Percentiles rank a stretch among this genome's conserved stretches.
Conservation (phyloP, 352 stramenopile genomes). For the Globisporangium heterothallicum region DNA sequence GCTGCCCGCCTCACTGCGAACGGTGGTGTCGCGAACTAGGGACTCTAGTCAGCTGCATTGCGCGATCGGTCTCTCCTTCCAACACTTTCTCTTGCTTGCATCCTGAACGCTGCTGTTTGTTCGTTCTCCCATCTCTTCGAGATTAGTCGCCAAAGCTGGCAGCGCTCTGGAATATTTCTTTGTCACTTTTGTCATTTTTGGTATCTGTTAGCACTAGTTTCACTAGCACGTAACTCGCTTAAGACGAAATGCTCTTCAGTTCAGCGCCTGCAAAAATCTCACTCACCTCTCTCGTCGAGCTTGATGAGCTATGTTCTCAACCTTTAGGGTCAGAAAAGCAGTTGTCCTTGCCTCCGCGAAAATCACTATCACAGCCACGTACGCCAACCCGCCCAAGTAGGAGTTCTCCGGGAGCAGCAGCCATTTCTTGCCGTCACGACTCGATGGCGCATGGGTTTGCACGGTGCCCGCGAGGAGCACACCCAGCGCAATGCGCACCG, state of each 20-base stretch:
- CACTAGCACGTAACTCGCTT: not conserved
- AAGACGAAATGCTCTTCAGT: no score
- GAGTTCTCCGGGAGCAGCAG: constrained; percentile 49
- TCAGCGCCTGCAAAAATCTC: no score
- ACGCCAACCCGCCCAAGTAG: constrained; percentile 53
- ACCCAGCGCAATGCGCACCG: constrained; percentile 41
- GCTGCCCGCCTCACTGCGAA: constrained; percentile 1
- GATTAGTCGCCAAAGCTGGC: no score
- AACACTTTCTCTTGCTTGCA: not conserved
- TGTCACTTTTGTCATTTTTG: not conserved
- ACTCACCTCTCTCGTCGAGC: no score
- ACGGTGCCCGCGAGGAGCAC: constrained; percentile 47
- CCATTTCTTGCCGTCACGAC: constrained; percentile 22
- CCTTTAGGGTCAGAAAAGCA: no score
- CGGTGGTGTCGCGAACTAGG: constrained; percentile 1
- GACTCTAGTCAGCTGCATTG: not conserved
- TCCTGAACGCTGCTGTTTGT: not conserved
- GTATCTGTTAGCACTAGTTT: not conserved
- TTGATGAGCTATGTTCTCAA: no score
- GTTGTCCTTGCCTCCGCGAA: constrained; percentile 55
- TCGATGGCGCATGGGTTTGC: constrained; percentile 33
- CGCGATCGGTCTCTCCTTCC: not conserved
- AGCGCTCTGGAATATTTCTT: not conserved
- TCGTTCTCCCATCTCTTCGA: not conserved
- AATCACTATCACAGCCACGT: constrained; percentile 62